phyloP scores from a whole-genome alignment of 73 alveolate species.

The Paramecium biaurelia region DNA sequence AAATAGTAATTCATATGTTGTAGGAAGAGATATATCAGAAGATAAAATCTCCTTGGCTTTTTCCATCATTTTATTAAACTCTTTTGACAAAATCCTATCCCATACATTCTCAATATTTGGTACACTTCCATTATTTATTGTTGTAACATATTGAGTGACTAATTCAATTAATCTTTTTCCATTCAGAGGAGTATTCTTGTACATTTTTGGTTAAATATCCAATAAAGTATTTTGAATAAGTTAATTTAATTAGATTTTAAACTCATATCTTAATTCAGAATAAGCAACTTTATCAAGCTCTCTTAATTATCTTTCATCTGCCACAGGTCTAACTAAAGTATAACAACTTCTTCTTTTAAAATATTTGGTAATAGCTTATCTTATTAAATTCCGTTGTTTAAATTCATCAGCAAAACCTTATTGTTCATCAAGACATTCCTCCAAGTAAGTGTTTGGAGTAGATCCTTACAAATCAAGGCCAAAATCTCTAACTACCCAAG shows the following conservation, averaged over 20 bases:
- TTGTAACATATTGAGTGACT: conserved; percentile 74
- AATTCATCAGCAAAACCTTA: conserved; percentile 74
- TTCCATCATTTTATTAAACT: conserved; percentile 52
- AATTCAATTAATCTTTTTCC: conserved; percentile 86
- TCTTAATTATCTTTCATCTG: conserved; percentile 95
- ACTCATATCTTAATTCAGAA: conserved; percentile 91
- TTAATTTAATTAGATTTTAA: conserved; percentile 81
- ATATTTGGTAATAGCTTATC: conserved; percentile 79
- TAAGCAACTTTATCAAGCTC: conserved; percentile 88
- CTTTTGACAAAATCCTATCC: conserved; percentile 90
- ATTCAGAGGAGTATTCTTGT: conserved; percentile 81
- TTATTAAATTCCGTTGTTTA: conserved; percentile 80
- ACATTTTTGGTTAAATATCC: conserved; percentile 77
- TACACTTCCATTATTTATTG: conserved; percentile 85
- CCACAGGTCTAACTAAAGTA: conserved; percentile 95
- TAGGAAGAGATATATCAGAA: conserved; percentile 45
- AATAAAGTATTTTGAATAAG: conserved; percentile 72
- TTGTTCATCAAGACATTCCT: conserved; percentile 59
- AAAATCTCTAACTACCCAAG: conserved; percentile 99
- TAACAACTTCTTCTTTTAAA: conserved; percentile 94
- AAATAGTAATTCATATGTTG: conserved; percentile 49
- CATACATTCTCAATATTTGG: conserved; percentile 94
- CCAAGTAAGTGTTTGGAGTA: conserved; percentile 62
- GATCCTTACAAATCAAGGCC: conserved; percentile 78
- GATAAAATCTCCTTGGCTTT: not conserved